These are phyloP conservation scores for Naganishia antarctica DNA, from an alignment of 768 basidiomycete species.

Conservation along the genomic window DNA sequence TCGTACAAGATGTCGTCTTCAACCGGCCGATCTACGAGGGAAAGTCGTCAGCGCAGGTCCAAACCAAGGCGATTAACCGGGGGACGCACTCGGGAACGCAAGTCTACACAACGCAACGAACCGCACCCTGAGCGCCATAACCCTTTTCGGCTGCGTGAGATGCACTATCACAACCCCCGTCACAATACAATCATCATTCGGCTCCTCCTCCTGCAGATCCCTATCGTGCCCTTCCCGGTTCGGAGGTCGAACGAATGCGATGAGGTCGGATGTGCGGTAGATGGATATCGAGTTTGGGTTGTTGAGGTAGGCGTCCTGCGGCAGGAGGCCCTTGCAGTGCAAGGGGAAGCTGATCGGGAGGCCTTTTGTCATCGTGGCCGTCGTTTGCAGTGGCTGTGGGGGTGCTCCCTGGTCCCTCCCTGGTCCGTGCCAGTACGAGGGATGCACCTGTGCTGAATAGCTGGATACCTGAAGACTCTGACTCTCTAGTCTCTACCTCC, in stretches of 20 bases:
- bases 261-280: constrained; percentile 29
- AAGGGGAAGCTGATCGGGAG: constrained; percentile 8
- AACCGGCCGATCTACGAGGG: not conserved
- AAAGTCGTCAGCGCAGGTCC: too few species aligned
- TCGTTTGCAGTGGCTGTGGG: not conserved
- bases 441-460: too few species aligned
- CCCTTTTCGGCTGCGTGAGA: constrained; percentile 26
- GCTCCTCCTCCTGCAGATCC: not conserved
- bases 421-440: too few species aligned
- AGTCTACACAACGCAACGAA: constrained; percentile 24
- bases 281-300: constrained; percentile 27
- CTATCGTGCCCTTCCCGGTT: not conserved
- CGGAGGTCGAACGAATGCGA: constrained; percentile 23
- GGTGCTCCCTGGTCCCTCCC: too few species aligned
- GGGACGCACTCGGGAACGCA: constrained; percentile 25
- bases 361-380: not conserved
- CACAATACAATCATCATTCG: constrained; percentile 25
- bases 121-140: constrained; percentile 8
- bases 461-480: too few species aligned
- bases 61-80: not conserved
- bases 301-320: constrained; percentile 15
- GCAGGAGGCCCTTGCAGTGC: constrained; percentile 1
- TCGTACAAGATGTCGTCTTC: constrained; percentile 28
- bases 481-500: too few species aligned
- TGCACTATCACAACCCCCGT: constrained; percentile 28